Conservation (phyloP, 495 filamentous ascomycete species). For the Penicillium waksmanii region DNA sequence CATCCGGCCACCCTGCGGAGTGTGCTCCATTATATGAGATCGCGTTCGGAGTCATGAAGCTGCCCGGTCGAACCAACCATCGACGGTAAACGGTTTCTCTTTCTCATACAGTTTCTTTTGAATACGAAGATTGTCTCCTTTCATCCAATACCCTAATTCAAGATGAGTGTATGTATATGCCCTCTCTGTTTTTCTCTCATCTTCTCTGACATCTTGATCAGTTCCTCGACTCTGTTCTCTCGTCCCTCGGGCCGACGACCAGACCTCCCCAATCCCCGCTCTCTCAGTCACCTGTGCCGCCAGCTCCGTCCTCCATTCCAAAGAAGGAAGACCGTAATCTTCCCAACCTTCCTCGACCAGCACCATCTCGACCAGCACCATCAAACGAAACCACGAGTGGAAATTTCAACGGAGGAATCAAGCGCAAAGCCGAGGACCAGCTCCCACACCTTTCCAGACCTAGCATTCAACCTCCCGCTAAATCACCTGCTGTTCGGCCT, state of each 20-base stretch:
- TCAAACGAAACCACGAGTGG: constrained; percentile 11
- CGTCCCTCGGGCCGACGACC: constrained; percentile 56
- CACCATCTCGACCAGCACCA: not conserved
- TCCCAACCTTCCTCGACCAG: constrained; percentile 9
- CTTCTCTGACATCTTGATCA: constrained; percentile 34
- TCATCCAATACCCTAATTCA: constrained; percentile 12
- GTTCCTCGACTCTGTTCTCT: constrained; percentile 63
- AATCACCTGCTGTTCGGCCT: constrained; percentile 10
- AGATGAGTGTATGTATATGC: constrained; percentile 52
- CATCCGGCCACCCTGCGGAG: constrained; percentile 7
- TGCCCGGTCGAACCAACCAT: constrained; percentile 48
- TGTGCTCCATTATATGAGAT: constrained; percentile 31
- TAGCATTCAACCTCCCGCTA: constrained; percentile 24
- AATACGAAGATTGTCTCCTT: not conserved
- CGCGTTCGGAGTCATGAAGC: constrained; percentile 52
- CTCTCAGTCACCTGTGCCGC: constrained; percentile 33
- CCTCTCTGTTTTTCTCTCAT: not conserved
- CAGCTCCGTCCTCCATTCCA: constrained; percentile 28
- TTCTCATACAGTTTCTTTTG: constrained; percentile 1
- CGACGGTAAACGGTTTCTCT: constrained; percentile 43
- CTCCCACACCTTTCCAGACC: constrained; percentile 36
- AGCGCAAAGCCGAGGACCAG: constrained; percentile 51
- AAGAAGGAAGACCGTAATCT: constrained; percentile 34
- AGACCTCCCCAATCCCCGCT: constrained; percentile 38
- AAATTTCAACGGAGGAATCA: constrained; percentile 34